Conservation (phyloP, 192 early-diverging fungal genomes). For the Linnemannia schmuckeri region DNA sequence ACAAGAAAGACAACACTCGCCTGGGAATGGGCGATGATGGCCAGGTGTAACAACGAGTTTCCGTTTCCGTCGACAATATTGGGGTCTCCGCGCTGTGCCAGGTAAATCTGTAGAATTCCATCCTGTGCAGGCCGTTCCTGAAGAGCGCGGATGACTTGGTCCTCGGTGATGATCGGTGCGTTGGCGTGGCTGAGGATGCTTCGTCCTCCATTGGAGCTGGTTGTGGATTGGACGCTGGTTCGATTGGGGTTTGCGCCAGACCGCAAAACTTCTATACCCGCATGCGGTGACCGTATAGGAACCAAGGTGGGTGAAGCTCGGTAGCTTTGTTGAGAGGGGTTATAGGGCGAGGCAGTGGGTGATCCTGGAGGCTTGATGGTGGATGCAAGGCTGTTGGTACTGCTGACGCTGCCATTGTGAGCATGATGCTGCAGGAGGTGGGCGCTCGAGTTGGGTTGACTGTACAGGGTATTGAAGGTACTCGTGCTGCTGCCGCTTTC, state of each 20-base stretch:
- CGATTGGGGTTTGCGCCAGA: constrained; percentile 31
- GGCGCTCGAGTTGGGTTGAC: constrained; percentile 47
- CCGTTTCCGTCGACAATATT: constrained; percentile 52
- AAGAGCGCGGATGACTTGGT: constrained; percentile 41
- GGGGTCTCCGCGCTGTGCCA: constrained; percentile 41
- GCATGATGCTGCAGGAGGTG: constrained; percentile 31
- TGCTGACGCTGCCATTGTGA: constrained; percentile 30
- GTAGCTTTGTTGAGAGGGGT: constrained; percentile 25
- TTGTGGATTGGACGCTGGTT: constrained; percentile 35
- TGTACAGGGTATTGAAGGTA: constrained; percentile 49
- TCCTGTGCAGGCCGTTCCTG: constrained; percentile 47
- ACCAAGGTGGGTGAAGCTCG: constrained; percentile 36
- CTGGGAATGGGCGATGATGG: constrained; percentile 50
- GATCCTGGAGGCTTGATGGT: constrained; percentile 46
- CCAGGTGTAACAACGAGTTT: constrained; percentile 45
- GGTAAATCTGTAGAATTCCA: constrained; percentile 35
- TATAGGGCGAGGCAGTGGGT: constrained; percentile 34
- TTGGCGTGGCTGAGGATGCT: neutral
- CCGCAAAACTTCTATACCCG: constrained; percentile 24
- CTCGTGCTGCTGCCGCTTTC: constrained; percentile 34
- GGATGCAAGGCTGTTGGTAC: constrained; percentile 26
- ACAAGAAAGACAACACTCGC: constrained; percentile 49
- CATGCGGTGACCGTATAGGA: constrained; percentile 38
- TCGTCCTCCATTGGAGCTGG: constrained; percentile 19
- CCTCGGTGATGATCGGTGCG: constrained; percentile 20